Base-by-base conservation (phyloP, 352 stramenopile species). In the Blastocystis sp. region DNA sequence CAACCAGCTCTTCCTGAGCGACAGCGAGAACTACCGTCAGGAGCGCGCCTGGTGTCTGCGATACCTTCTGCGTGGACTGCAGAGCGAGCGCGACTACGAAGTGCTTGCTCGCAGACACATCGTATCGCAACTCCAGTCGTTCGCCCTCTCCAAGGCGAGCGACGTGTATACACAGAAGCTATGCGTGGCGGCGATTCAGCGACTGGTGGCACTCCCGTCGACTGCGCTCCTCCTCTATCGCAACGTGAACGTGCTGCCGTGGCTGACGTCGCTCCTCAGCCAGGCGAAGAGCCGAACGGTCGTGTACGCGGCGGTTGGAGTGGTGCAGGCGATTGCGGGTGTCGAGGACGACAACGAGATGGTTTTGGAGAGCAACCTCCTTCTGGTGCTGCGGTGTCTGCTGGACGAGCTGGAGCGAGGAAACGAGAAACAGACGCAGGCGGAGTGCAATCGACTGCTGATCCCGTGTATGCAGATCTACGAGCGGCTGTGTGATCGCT, bases 161-260 rank as follows among this genome's bases (percentile, higher is more conserved):
- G 75, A 85, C 51, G 75, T 18, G 14, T 85, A 85, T 42, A 56
- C 54, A 6, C 40, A 85, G 75, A 71, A 54, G 42, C 6, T 85
- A 21, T 64, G 36, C 24, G 18, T 85, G 21, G 57, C 63, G 7
- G 29, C 27, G 0, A 27, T 85, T n/a, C 40, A 73, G 24, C 57
- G 75, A 53, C 38, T 85, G 16, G 36, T 61, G 8, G 40, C 53
- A 4, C 76, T 85, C 51, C 51, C 75, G n/a, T 29, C 32, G 51
- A 51, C 56, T 38, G 32, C 38, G 32, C 18, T 11, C 18, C 44
- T 63, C 16, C 21, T 81, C 6, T 54, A 40, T 29, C 40, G 32
- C 0, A 57, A 81, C 18, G 48, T 64, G 69, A 40, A 40, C 18
- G 21, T 81, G 36, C 46, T 81, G 24, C 69, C 69, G 46, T 81